Base-by-base conservation (phyloP, 176 grass and related monocot genomes). In the Zoysia pacifica region DNA sequence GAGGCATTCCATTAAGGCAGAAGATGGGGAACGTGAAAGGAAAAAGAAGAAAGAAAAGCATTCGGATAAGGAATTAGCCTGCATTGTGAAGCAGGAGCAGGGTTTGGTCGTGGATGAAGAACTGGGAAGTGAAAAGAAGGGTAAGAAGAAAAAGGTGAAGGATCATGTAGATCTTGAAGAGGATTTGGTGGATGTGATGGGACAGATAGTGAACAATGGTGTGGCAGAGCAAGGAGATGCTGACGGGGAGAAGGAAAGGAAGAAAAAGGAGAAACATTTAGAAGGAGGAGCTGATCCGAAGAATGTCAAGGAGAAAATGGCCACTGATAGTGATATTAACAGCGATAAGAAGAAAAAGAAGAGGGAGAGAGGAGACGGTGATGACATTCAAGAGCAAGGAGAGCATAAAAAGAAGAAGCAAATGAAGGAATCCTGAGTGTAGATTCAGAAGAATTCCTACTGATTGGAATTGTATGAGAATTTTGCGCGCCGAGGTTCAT, bases 331-430 rank as follows among this genome's bases (percentile, higher is more conserved):
- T 79, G 50, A 56, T 79, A 18, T 69, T 12, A 7, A 20, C 59
- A 53, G 19, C 14, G 86, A 70, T 20, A 88, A 69, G 14, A 75
- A 80, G n/a, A 88, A 84, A 40, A 88, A 79, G 75, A 75, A 64
- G 55, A 44, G 64, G 41, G 45, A 28, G 28, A 28, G 28, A 28
- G 28, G 2, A 9, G 81, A 74, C 4, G 16, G 39, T 50, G 35
- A 65, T 5, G 28, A 79, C 1, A 13, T 5, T 11, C 4, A 2
- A 2, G 73, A 83, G 68, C 50, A 50, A n/a, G 67, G 41, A 7
- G 74, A 74, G 36, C 60, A 79, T 61, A 74, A 45, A 2, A 78
- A 81, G 72, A 79, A 88, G 75, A 89, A 89, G 77, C 77, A 55
- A 46, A 73, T 72, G 65, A 89, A 81, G 58, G 39, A n/a, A 48